Evolutionary conservation across 2,329 filamentous ascomycete species (phyloP), one percentile per base, ranked within the genome.

Genomic region (Cercospora sojina): DNA sequence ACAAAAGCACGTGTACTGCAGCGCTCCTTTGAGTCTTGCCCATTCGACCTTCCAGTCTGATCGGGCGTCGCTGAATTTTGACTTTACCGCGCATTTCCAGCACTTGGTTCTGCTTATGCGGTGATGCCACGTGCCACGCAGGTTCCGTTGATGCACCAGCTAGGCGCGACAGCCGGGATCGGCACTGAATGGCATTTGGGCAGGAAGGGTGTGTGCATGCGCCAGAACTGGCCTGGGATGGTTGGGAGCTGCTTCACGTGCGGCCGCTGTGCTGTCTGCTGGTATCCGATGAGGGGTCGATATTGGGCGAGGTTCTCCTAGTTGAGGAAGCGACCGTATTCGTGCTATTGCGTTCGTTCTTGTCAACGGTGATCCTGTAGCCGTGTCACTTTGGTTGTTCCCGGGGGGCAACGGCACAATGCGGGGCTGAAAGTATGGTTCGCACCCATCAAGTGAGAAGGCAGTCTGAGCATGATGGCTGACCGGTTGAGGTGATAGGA

Each of bases 1-100:
- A 65, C 72, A 73, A 32, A 74, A 70, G 62, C 73, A 75, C 12
- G 70, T 74, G 64, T 72, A 75, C 58, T 69, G 65, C 68, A 73
- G 13, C 18, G 57, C 64, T 43, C 59, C 23, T 51, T 56, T 35
- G 16, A 72, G 20, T 51, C 64, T 69, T 23, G 41, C 59, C 68
- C 67, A 71, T 18, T 59, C 67, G 49, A 29, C 18, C 59, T 65
- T 63, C 27, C 43, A 38, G n/a, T 31, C 51, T 27, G 55, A 58
- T 51, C n/a, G 32, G 32, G 51, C 53, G 6, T 59, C n/a, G 10
- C 38, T 38, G 29, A 59, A n/a, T 25, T 59, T 58, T 10, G 56
- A 35, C 10, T 9, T 65, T 20, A 75, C 59, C 25, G 70, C 72
- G 59, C 73, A 75, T 12, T 70, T 66, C 73, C 73, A 75, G 65